Conservation (phyloP, 2,329 filamentous ascomycete genomes). For the Ophidiomyces ophidiicola region DNA sequence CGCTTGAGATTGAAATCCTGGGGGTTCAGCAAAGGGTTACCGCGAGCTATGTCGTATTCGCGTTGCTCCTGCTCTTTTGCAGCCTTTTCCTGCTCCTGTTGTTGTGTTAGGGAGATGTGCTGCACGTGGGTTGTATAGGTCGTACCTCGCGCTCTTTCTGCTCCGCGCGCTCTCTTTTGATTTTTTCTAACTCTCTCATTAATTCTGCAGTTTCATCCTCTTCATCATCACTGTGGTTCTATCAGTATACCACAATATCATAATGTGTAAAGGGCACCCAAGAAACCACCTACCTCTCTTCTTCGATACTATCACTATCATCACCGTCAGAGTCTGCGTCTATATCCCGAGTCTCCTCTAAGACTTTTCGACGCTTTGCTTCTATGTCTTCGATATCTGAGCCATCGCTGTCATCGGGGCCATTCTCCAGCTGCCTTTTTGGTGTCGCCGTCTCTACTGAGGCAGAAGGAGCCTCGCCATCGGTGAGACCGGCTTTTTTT, state of each 20-base stretch:
- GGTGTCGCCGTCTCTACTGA: constrained; percentile 31
- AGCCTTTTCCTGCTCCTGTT: constrained; percentile 63
- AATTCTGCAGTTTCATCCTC: constrained; percentile 80
- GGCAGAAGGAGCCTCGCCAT: constrained; percentile 19
- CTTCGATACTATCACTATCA: constrained; percentile 47
- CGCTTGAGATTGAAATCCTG: constrained; percentile 80
- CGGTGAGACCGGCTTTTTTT: constrained; percentile 47
- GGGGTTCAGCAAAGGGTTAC: constrained; percentile 79
- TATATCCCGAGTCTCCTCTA: constrained; percentile 78
- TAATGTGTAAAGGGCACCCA: background rate
- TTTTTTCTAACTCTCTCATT: constrained; percentile 86
- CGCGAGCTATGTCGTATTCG: constrained; percentile 78
- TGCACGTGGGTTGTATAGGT: background rate
- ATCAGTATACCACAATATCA: constrained; percentile 21
- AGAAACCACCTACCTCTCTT: constrained; percentile 40
- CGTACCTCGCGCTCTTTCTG: constrained; percentile 60
- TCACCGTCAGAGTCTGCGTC: constrained; percentile 66
- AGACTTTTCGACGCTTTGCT: constrained; percentile 69
- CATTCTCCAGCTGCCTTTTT: constrained; percentile 55
- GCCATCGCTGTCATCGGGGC: constrained; percentile 28
- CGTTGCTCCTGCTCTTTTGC: constrained; percentile 69
- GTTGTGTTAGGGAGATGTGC: background rate
- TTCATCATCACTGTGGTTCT: constrained; percentile 48
- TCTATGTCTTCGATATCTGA: constrained; percentile 56
- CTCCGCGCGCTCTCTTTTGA: constrained; percentile 73